phyloP scores from a whole-genome alignment of 2,329 filamentous ascomycete genomes.

The Colletotrichum melonis region DNA sequence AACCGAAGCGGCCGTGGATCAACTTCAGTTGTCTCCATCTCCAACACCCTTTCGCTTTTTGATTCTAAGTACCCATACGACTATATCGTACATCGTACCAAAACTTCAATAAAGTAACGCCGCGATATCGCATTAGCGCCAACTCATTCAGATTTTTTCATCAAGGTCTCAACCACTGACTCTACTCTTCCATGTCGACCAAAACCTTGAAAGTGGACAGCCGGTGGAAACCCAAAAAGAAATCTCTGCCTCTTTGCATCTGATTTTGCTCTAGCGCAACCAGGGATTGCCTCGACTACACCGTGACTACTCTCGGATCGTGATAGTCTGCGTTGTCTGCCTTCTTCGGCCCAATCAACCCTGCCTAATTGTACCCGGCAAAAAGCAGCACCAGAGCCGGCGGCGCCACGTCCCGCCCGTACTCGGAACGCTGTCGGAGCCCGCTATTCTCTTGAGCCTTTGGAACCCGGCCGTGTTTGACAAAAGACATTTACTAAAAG shows the following conservation, averaged over 20 bases:
- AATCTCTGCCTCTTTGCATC: conserved; percentile 18
- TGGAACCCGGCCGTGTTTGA: background rate
- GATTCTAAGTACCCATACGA: background rate
- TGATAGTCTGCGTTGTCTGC: background rate
- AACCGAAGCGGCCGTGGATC: background rate
- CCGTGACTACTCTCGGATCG: background rate
- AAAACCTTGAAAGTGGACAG: background rate
- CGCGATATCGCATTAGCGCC: background rate
- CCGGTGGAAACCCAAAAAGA: conserved; percentile 16
- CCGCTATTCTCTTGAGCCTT: background rate
- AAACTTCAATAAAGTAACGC: background rate
- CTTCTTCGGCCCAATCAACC: background rate
- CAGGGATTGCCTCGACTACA: background rate
- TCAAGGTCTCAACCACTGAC: background rate
- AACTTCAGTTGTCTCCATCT: background rate
- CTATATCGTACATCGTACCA: background rate
- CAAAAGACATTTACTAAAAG: background rate
- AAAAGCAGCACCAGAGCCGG: background rate
- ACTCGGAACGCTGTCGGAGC: background rate
- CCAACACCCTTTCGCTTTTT: background rate
- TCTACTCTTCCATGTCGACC: background rate
- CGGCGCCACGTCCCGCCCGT: background rate
- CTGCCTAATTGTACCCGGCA: background rate
- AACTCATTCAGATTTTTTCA: background rate
- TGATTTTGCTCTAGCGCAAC: conserved; percentile 7